Evolutionary conservation across 176 grass and related monocot species (phyloP), one percentile per base, ranked within the genome.

Genomic region (Pontederia crassipes): DNA sequence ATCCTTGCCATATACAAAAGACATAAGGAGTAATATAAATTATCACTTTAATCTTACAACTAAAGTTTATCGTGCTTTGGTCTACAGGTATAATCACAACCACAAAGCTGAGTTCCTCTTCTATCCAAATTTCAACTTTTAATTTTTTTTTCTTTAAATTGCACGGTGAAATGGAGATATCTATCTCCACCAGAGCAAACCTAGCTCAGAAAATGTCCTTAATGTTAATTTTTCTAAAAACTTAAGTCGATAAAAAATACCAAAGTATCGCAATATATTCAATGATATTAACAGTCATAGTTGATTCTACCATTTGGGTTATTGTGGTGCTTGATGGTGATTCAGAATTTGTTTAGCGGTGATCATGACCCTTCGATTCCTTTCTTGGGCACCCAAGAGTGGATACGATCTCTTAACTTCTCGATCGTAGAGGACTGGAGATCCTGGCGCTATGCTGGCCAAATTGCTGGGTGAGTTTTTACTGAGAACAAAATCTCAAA

Each of bases 361-460:
- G 81, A 84, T 27, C 77, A 81, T 66, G 77, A 89, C 35, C 27
- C 71, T 0, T 0, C 1, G 8, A 7, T 78, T 0, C 77, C 77
- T 0, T 75, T 84, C 64, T 13, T 64, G 26, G 74, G 86, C 8
- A 89, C 81, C 11, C 77, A 84, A 16, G 49, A 57, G 32, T 84
- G 85, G 77, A 65, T 75, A 12, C 60, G 74, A 67, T 89, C 80
- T 59, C 56, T 89, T 3, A 81, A 84, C 17, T 78, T 80, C 29
- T 62, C 77, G 45, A 67, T 81, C 6, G n/a, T 64, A 9, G 70
- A 80, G 51, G 64, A 80, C 0, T 78, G 77, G 77, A 83, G 81
- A 50, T 79, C 77, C 7, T 89, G 85, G 80, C 73, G 80, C 66
- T 13, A 75, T 9, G 49, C 65, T 54, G 77, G 65, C 9, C 77